Evolutionary conservation across 768 basidiomycete genomes (phyloP).

Genomic region (Boletus rubroflammeus): DNA sequence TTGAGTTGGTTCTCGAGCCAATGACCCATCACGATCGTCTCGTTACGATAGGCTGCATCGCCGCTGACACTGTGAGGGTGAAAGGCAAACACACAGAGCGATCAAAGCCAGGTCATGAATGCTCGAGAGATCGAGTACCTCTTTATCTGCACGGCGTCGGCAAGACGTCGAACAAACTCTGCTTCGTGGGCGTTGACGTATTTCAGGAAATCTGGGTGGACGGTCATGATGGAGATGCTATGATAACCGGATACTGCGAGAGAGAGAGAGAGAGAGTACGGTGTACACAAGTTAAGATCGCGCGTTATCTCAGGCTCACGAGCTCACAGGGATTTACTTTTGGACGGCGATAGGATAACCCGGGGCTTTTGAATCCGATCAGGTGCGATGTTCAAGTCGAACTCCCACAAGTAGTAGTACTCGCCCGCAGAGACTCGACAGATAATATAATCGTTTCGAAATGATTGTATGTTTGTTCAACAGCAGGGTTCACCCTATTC

Average conservation of each 20-base stretch:
- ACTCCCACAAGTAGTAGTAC: background rate
- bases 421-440: background rate
- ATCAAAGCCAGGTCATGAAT: background rate
- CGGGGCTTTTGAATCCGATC: background rate
- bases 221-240: conserved; percentile 29
- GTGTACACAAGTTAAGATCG: background rate
- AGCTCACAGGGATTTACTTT: background rate
- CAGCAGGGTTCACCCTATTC: no score
- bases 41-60: conserved; percentile 64
- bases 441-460: no score
- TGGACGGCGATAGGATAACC: background rate
- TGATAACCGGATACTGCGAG: no score
- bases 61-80: conserved; percentile 53
- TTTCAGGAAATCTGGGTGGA: conserved; percentile 31
- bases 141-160: conserved; percentile 81
- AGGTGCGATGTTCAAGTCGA: background rate
- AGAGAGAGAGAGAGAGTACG: no score
- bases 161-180: conserved; percentile 72
- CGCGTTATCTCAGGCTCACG: background rate
- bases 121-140: conserved; percentile 38
- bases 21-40: conserved; percentile 82
- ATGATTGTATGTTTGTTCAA: no score
- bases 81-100: background rate
- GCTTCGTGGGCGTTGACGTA: conserved; percentile 71
- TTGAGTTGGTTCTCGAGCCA: conserved; percentile 76